A percentile compares a stretch with the other conserved stretches of the same genome.
Evolutionary conservation across 805 yeast species (phyloP).

Genomic region (Kodamaea restingae): DNA sequence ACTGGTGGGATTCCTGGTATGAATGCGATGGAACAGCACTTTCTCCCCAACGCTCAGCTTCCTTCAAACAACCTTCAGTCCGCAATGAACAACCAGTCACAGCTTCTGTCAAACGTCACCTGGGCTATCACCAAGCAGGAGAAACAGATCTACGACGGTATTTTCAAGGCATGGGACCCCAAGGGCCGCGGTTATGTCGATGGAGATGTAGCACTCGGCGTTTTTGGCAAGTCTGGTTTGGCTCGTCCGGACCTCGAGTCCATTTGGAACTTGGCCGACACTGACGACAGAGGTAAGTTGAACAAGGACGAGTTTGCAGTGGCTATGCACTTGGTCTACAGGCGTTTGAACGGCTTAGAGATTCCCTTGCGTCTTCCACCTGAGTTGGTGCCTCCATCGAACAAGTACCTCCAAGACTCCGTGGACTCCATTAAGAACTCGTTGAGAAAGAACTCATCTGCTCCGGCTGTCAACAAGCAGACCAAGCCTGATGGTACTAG

Average conservation of each 20-base stretch:
- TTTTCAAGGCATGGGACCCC: constrained; percentile 85
- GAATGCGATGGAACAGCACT: constrained; percentile 62
- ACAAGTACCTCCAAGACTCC: constrained; percentile 66
- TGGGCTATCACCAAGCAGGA: constrained; percentile 88
- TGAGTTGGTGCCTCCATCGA: constrained; percentile 84
- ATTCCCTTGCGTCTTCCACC: constrained; percentile 82
- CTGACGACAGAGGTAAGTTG: constrained; percentile 75
- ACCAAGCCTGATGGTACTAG: constrained; percentile 32
- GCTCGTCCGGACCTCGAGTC: constrained; percentile 79
- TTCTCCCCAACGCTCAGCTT: constrained; percentile 50
- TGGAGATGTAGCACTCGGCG: constrained; percentile 77
- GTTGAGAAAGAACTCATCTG: constrained; percentile 33
- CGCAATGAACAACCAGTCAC: constrained; percentile 35
- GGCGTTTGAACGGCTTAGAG: constrained; percentile 84
- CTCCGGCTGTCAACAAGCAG: constrained; percentile 15
- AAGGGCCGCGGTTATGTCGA: constrained; percentile 62
- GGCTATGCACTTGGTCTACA: constrained; percentile 94
- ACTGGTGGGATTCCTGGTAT: constrained; percentile 70
- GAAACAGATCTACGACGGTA: constrained; percentile 77
- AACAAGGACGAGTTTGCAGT: constrained; percentile 90
- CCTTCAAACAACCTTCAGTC: constrained; percentile 37
- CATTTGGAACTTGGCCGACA: constrained; percentile 88
- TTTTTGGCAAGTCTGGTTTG: constrained; percentile 89
- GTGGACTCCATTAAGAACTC: constrained; percentile 67
- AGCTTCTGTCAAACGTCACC: constrained; percentile 51